These are phyloP conservation scores for Solanum commersonii DNA, from an alignment of 257 asterid species.

Conservation along the genomic window DNA sequence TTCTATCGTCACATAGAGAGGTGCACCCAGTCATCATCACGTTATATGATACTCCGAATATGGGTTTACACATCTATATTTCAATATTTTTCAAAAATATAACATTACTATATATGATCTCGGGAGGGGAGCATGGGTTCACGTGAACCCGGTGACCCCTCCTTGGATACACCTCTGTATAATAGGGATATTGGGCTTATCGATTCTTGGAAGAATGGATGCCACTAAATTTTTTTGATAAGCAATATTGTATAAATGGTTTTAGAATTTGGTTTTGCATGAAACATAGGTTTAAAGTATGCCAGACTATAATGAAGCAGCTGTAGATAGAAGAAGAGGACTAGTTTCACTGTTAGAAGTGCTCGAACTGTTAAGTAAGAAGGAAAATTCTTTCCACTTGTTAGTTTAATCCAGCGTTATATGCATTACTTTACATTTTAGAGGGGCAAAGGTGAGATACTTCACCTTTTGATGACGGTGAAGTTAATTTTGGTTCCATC, in stretches of 20 bases:
- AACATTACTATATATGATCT: no score
- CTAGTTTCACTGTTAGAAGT: background rate
- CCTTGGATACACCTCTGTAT: no score
- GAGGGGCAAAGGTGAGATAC: background rate
- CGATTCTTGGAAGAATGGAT: background rate
- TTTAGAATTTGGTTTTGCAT: background rate
- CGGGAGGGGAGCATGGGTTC: no score
- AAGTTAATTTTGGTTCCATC: background rate
- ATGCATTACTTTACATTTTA: background rate
- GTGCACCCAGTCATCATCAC: no score
- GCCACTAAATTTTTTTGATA: background rate
- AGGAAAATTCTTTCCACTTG: background rate
- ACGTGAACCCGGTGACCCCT: no score
- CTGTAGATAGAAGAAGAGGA: background rate
- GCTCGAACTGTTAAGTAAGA: background rate
- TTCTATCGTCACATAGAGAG: no score
- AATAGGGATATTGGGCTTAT: background rate
- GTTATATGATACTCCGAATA: no score
- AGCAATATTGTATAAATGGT: background rate
- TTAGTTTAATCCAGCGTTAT: background rate
- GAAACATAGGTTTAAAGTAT: background rate
- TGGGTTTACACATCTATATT: no score
- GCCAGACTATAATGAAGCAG: background rate
- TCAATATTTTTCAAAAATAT: no score
- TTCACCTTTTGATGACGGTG: background rate